Evolutionary conservation across 1,284 basidiomycete genomes (phyloP).

Genomic region (Volvariella surrecta): DNA sequence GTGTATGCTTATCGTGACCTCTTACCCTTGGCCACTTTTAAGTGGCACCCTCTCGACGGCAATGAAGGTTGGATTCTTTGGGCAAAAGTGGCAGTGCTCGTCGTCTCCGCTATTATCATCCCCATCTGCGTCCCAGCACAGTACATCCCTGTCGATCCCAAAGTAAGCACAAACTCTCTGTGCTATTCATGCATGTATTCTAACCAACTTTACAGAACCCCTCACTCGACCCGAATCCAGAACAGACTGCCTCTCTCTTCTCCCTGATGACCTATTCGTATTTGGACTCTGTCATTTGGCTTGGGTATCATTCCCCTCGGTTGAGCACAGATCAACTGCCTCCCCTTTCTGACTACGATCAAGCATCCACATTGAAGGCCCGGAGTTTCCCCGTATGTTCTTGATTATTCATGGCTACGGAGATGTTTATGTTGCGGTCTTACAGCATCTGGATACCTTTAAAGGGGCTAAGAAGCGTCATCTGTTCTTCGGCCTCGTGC

Average conservation of each 20-base stretch:
- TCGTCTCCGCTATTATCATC: constrained; percentile 10
- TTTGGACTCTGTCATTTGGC: neutral
- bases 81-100: neutral
- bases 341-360: constrained; percentile 42
- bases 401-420: too few species aligned
- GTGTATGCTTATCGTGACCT: neutral
- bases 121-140: constrained; percentile 20
- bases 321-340: constrained; percentile 28
- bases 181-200: neutral
- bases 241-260: constrained; percentile 45
- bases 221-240: constrained; percentile 31
- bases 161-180: constrained; percentile 15
- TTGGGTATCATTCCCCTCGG: constrained; percentile 21
- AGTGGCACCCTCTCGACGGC: neutral
- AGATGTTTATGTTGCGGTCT: neutral
- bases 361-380: constrained; percentile 16
- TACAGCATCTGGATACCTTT: constrained; percentile 18
- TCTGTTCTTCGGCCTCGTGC: constrained; percentile 16
- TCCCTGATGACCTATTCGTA: constrained; percentile 23
- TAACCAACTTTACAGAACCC: constrained; percentile 21
- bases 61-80: neutral
- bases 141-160: constrained; percentile 20
- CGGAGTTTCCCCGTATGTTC: constrained; percentile 19
- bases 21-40: neutral
- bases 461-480: constrained; percentile 14